Conservation (phyloP, 805 yeast species). For the Hanseniaspora thailandica region DNA sequence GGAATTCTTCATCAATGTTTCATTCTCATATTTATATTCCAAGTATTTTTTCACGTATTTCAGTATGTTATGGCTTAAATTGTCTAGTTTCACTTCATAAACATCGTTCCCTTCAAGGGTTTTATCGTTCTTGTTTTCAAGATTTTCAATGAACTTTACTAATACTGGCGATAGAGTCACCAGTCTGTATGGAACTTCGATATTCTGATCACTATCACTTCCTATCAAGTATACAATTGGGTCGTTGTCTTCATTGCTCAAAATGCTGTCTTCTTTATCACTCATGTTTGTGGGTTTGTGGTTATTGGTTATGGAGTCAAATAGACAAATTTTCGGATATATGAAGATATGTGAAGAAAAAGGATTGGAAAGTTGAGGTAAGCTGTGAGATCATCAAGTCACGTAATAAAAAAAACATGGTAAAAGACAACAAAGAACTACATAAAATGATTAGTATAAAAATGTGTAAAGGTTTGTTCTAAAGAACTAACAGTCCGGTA, state of each 20-base stretch:
- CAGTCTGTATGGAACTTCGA: conserved; percentile 67
- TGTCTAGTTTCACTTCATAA: conserved; percentile 32
- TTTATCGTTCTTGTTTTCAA: background rate
- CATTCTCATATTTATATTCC: conserved; percentile 58
- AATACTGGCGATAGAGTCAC: conserved; percentile 35
- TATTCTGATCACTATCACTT: conserved; percentile 52
- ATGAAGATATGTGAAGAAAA: background rate
- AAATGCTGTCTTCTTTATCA: background rate
- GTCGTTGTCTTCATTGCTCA: conserved; percentile 1
- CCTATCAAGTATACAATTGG: conserved; percentile 43
- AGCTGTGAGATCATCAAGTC: too few relatives aligned
- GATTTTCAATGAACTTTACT: conserved; percentile 12
- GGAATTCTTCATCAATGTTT: conserved; percentile 5
- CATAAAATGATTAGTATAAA: too few relatives aligned
- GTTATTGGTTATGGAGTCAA: conserved; percentile 13
- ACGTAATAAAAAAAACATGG: too few relatives aligned
- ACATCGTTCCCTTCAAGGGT: conserved; percentile 2
- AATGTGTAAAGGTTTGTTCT: too few relatives aligned
- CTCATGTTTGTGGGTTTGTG: too few relatives aligned
- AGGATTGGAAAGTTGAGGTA: background rate
- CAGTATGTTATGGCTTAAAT: conserved; percentile 47
- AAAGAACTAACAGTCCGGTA: too few relatives aligned
- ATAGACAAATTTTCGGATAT: background rate
- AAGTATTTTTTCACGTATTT: conserved; percentile 78
- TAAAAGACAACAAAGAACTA: too few relatives aligned